phyloP scores from a whole-genome alignment of 2,329 filamentous ascomycete genomes.

The Clonostachys rosea region DNA sequence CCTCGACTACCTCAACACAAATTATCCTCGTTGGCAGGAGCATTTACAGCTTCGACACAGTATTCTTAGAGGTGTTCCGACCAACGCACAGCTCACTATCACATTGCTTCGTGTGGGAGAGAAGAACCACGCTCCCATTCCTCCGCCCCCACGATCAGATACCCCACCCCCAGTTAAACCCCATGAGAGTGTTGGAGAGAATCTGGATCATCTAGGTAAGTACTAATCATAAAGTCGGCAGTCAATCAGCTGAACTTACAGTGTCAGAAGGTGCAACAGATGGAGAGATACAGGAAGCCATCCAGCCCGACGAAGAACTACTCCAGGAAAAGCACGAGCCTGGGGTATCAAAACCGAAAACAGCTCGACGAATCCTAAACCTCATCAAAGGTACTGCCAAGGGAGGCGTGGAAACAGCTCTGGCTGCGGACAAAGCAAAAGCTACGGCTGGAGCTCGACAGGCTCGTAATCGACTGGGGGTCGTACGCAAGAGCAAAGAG shows the following conservation, averaged over 20 bases:
- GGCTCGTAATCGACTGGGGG: constrained; percentile 68
- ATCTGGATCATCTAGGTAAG: constrained; percentile 26
- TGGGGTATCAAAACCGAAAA: constrained; percentile 25
- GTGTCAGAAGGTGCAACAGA: constrained; percentile 41
- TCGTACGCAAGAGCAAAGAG: constrained; percentile 42
- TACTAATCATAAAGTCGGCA: background rate
- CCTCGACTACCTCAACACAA: constrained; percentile 53
- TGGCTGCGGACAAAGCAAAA: constrained; percentile 67
- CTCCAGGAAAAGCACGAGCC: constrained; percentile 28
- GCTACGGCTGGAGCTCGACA: constrained; percentile 53
- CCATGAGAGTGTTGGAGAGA: constrained; percentile 37
- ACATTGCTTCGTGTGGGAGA: constrained; percentile 80
- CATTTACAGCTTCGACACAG: constrained; percentile 71
- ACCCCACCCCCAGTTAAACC: constrained; percentile 28
- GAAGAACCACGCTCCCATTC: constrained; percentile 73
- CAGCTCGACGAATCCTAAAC: constrained; percentile 44
- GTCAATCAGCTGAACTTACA: constrained; percentile 9
- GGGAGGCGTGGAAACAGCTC: constrained; percentile 65
- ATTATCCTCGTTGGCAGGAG: constrained; percentile 69
- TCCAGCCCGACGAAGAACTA: constrained; percentile 31
- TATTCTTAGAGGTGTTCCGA: constrained; percentile 75
- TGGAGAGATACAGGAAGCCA: constrained; percentile 63
- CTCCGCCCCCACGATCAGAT: constrained; percentile 42
- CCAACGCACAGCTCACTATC: constrained; percentile 78
- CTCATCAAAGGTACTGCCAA: constrained; percentile 67